A percentile compares a stretch with the other conserved stretches of the same genome.
Conservation (phyloP, 371 early-diverging fungal species). For the Basidiobolus meristosporus region DNA sequence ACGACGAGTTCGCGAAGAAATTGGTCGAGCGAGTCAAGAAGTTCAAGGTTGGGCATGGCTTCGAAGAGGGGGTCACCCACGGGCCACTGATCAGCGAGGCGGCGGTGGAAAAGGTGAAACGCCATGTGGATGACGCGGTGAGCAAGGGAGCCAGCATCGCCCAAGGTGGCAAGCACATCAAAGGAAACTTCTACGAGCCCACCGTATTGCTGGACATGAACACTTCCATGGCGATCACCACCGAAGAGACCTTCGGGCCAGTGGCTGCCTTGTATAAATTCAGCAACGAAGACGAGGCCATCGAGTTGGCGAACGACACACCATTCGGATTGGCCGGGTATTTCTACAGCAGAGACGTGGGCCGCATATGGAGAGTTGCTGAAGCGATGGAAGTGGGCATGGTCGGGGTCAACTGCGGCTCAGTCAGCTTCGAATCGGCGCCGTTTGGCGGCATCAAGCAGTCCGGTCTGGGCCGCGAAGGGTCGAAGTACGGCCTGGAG, state of each 20-base stretch:
- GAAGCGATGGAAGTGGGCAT: conserved; percentile 71
- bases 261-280: conserved; percentile 51
- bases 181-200: conserved; percentile 49
- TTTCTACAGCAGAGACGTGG: conserved; percentile 55
- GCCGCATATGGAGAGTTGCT: conserved; percentile 59
- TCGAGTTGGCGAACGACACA: conserved; percentile 50
- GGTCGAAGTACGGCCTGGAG: conserved; percentile 39
- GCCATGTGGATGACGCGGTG: conserved; percentile 50
- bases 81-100: conserved; percentile 64
- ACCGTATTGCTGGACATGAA: conserved; percentile 43
- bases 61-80: conserved; percentile 30
- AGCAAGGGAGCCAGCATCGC: conserved; percentile 39
- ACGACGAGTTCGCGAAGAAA: conserved; percentile 37
- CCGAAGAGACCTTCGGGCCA: conserved; percentile 69
- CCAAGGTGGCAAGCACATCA: conserved; percentile 26
- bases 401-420: conserved; percentile 75
- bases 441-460: conserved; percentile 76
- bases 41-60: conserved; percentile 59
- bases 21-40: conserved; percentile 27
- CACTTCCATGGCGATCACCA: conserved; percentile 29
- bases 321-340: conserved; percentile 67
- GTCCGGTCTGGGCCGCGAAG: conserved; percentile 60
- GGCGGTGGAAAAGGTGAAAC: conserved; percentile 44
- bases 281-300: conserved; percentile 42
- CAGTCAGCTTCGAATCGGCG: conserved; percentile 32